A percentile compares a stretch with the other conserved stretches of the same genome.
Evolutionary conservation across 768 basidiomycete genomes (phyloP).

Genomic region (Termitomyces sp.): DNA sequence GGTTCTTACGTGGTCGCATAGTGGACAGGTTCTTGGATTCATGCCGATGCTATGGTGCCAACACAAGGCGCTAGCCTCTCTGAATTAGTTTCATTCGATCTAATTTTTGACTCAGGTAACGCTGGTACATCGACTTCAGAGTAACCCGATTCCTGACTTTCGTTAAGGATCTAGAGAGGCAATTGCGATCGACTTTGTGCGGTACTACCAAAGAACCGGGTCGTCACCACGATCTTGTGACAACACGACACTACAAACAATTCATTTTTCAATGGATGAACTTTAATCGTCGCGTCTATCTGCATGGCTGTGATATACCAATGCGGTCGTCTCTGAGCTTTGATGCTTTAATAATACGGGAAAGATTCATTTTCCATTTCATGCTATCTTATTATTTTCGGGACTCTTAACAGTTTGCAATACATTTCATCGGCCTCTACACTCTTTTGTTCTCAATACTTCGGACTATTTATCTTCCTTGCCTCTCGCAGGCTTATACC

Average conservation of each 20-base stretch:
- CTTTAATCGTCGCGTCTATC: not conserved
- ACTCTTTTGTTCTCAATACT: not conserved
- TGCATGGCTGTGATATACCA: not conserved
- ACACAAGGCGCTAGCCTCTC: not conserved
- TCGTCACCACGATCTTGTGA: not conserved
- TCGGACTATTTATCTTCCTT: not conserved
- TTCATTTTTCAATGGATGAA: not conserved
- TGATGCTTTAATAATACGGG: too few species aligned
- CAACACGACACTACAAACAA: not conserved
- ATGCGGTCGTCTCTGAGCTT: not conserved
- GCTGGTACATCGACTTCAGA: not conserved
- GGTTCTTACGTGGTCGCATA: not conserved
- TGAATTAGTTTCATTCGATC: not conserved
- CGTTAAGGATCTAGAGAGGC: not conserved
- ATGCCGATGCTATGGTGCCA: not conserved
- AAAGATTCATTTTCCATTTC: not conserved
- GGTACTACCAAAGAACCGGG: conserved; percentile 10
- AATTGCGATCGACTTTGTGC: conserved; percentile 12
- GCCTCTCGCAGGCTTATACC: not conserved
- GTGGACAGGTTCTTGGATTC: conserved; percentile 9
- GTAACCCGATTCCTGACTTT: not conserved
- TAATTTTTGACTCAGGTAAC: conserved; percentile 1
- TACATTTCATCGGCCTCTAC: not conserved
- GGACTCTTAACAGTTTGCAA: not conserved
- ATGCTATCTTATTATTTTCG: not conserved